Evolutionary conservation across 1,139 yeast species (phyloP).

Genomic region (Geotrichum citri-aurantii): DNA sequence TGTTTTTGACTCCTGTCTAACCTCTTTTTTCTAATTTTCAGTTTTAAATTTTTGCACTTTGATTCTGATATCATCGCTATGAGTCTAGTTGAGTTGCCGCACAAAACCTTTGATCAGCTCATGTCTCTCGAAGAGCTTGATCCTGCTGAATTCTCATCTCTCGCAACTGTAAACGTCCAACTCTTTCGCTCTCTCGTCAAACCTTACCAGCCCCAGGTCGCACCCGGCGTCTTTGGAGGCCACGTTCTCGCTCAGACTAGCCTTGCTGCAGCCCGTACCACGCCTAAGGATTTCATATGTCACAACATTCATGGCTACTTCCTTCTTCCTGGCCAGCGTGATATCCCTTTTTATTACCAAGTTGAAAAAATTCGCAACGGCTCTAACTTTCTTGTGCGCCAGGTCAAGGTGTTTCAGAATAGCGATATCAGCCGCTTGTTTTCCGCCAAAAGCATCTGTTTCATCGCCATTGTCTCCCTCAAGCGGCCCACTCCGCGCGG

Average conservation of each 20-base stretch:
- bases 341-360: conserved; percentile 31
- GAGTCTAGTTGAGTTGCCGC: conserved; percentile 21
- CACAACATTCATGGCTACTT: conserved; percentile 33
- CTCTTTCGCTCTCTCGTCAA: conserved; percentile 26
- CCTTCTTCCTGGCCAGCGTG: conserved; percentile 30
- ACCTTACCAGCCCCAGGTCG: conserved; percentile 28
- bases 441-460: conserved; percentile 23
- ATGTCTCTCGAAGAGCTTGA: conserved; percentile 25
- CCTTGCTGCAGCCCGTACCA: conserved; percentile 30
- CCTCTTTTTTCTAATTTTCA: no score
- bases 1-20: conserved; percentile 9
- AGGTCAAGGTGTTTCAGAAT: conserved; percentile 31
- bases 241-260: conserved; percentile 33
- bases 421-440: conserved; percentile 18
- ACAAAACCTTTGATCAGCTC: conserved; percentile 27
- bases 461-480: conserved; percentile 29
- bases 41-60: neutral
- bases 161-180: conserved; percentile 1
- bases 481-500: conserved; percentile 26
- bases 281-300: conserved; percentile 24
- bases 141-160: conserved; percentile 11
- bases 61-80: neutral
- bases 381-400: conserved; percentile 28
- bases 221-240: conserved; percentile 34
- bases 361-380: conserved; percentile 32